Percentiles rank a stretch among this genome's conserved stretches.
Evolutionary conservation across 148 eudicot species (phyloP).

Genomic region (Nepenthes mirabilis): DNA sequence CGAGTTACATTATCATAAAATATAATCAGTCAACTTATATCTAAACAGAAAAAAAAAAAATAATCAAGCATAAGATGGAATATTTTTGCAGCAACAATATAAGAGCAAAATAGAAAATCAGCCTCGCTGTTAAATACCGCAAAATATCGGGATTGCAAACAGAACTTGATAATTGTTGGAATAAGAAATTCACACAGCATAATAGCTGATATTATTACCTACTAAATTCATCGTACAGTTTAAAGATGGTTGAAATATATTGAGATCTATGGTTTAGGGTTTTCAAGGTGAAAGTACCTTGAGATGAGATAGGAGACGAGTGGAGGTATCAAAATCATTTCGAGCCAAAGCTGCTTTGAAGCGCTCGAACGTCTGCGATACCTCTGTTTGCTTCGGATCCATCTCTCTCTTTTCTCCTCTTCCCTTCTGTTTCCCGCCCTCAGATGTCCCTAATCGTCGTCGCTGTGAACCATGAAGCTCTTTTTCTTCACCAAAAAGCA

Average conservation of each 20-base stretch:
- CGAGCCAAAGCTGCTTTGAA: slow-evolving; percentile 74
- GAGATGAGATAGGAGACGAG: slow-evolving; percentile 58
- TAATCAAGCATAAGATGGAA: too few relatives aligned
- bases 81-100: too few relatives aligned
- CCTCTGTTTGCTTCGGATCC: slow-evolving; percentile 72
- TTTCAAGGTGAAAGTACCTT: slow-evolving; percentile 26
- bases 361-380: slow-evolving; percentile 54
- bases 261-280: slow-evolving; percentile 13
- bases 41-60: too few relatives aligned
- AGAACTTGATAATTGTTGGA: neutral
- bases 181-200: neutral
- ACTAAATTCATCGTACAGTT: neutral
- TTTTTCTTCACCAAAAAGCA: neutral
- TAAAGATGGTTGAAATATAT: neutral
- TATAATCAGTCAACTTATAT: too few relatives aligned
- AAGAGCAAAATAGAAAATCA: too few relatives aligned
- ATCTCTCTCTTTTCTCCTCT: slow-evolving; percentile 12
- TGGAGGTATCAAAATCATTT: slow-evolving; percentile 45
- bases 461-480: too few relatives aligned
- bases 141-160: too few relatives aligned
- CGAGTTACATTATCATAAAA: too few relatives aligned
- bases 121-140: too few relatives aligned
- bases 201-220: neutral
- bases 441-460: too few relatives aligned
- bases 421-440: neutral